These are phyloP conservation scores for Orbilia brochopaga DNA, from an alignment of 2,329 filamentous ascomycete species.

Conservation along the genomic window DNA sequence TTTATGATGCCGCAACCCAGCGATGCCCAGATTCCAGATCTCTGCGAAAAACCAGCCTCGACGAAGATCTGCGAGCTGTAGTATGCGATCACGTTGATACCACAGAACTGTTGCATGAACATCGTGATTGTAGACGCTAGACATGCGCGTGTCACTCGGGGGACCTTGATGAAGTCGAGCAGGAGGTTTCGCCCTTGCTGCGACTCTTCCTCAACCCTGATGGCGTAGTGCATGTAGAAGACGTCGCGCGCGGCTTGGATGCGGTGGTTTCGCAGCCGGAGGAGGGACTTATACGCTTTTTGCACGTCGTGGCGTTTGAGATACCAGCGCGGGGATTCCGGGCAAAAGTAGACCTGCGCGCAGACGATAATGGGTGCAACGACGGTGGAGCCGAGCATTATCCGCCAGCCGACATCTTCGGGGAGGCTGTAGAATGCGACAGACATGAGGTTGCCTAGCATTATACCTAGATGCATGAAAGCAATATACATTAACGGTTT, in stretches of 20 bases:
- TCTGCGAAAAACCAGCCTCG: constrained; percentile 63
- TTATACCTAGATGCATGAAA: constrained; percentile 61
- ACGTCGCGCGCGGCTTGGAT: constrained; percentile 68
- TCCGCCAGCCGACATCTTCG: constrained; percentile 65
- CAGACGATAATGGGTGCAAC: constrained; percentile 67
- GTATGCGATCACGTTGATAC: constrained; percentile 66
- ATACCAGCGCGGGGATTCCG: constrained; percentile 70
- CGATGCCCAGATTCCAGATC: constrained; percentile 66
- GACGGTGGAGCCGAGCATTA: constrained; percentile 73
- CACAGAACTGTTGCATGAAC: constrained; percentile 68
- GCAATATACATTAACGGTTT: constrained; percentile 55
- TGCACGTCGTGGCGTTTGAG: constrained; percentile 63
- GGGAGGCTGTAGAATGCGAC: constrained; percentile 40
- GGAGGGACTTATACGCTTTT: constrained; percentile 63
- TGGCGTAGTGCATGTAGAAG: constrained; percentile 70
- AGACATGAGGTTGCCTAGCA: constrained; percentile 66
- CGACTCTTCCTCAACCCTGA: constrained; percentile 66
- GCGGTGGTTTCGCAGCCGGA: constrained; percentile 63
- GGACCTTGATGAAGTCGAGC: constrained; percentile 67
- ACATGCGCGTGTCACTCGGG: constrained; percentile 68
- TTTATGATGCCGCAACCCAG: constrained; percentile 71
- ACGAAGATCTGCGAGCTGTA: constrained; percentile 69
- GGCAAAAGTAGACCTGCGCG: constrained; percentile 69
- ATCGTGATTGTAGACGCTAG: constrained; percentile 69
- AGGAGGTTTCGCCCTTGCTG: constrained; percentile 63